These are phyloP conservation scores for Sclerotinia subarctica DNA, from an alignment of 2,329 filamentous ascomycete species.

Conservation along the genomic window DNA sequence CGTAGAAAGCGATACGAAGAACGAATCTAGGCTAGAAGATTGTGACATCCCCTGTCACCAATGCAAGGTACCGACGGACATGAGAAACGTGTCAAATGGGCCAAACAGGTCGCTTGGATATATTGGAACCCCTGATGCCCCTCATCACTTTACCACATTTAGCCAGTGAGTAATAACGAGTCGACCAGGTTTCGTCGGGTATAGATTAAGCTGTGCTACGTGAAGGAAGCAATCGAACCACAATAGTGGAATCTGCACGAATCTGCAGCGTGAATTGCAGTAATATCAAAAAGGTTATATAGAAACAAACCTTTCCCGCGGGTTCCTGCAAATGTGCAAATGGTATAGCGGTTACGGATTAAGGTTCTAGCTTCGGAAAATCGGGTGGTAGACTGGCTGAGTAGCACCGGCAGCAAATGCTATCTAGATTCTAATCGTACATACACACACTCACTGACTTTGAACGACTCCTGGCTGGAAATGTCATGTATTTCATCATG, in stretches of 20 bases:
- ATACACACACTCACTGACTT: not conserved
- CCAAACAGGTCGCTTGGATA: not conserved
- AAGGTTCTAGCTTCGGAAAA: conserved; percentile 1
- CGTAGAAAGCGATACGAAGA: not conserved
- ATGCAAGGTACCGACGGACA: not conserved
- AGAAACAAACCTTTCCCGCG: not conserved
- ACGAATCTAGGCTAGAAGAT: not conserved
- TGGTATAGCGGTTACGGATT: not conserved
- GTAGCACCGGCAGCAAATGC: not conserved
- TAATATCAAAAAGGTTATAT: not conserved
- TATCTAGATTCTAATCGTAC: not conserved
- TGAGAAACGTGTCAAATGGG: not conserved
- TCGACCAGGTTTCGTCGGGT: not conserved
- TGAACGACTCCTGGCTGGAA: not conserved
- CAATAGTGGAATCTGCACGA: not conserved
- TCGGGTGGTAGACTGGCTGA: not conserved
- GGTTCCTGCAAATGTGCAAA: not conserved
- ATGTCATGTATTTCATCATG: not conserved
- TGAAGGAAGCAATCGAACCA: not conserved
- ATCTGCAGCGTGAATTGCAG: too few species aligned
- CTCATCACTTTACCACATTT: not conserved
- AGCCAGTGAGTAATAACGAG: not conserved
- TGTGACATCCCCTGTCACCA: not conserved
- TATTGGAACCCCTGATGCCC: not conserved
- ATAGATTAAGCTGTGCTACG: not conserved